phyloP scores from a whole-genome alignment of 2,329 filamentous ascomycete species.

The Boeremia lycopersici region DNA sequence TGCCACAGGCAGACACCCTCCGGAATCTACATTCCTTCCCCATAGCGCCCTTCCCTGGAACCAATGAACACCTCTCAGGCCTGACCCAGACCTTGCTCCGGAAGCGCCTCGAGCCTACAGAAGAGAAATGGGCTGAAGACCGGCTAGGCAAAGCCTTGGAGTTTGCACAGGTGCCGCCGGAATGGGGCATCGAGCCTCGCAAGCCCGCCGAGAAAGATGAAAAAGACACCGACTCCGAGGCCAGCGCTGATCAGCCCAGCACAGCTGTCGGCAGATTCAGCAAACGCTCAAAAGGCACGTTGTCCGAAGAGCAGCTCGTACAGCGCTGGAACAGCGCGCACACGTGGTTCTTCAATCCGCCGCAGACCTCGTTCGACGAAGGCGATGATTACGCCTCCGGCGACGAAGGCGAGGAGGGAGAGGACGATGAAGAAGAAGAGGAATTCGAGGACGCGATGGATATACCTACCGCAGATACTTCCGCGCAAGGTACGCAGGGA shows the following conservation, averaged over 20 bases:
- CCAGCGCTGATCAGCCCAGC: slow-evolving; percentile 12
- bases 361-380: slow-evolving; percentile 6
- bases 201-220: slow-evolving; percentile 20
- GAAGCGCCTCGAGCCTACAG: slow-evolving; percentile 34
- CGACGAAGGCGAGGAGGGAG: slow-evolving; percentile 24
- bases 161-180: slow-evolving; percentile 37
- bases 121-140: slow-evolving; percentile 40
- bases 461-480: slow-evolving; percentile 11
- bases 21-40: slow-evolving; percentile 33
- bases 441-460: slow-evolving; percentile 29
- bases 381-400: slow-evolving; percentile 20
- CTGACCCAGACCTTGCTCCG: slow-evolving; percentile 33
- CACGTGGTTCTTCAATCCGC: slow-evolving; percentile 25
- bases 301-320: slow-evolving; percentile 29
- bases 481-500: slow-evolving; percentile 1
- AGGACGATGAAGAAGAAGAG: slow-evolving; percentile 23
- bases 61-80: slow-evolving; percentile 22
- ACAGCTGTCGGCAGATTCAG: slow-evolving; percentile 19
- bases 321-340: slow-evolving; percentile 30
- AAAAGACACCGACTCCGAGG: slow-evolving; percentile 20
- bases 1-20: slow-evolving; percentile 20
- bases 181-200: slow-evolving; percentile 36
- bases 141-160: slow-evolving; percentile 35
- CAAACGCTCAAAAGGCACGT: slow-evolving; percentile 22
- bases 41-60: slow-evolving; percentile 30